phyloP scores from a whole-genome alignment of 176 grass and related monocot genomes.

The Aegilops bicornis region DNA sequence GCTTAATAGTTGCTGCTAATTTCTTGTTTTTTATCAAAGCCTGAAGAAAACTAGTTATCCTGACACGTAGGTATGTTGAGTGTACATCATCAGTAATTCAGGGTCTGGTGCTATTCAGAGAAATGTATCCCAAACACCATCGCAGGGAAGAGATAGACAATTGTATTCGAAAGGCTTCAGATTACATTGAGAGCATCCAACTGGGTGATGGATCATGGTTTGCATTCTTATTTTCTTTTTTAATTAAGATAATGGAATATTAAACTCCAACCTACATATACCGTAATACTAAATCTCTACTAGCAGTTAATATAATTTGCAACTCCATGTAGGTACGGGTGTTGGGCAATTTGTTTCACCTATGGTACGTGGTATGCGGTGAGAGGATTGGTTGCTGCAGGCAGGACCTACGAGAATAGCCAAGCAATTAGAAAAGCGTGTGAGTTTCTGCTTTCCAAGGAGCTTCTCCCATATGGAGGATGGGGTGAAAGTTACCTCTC shows the following conservation, averaged over 20 bases:
- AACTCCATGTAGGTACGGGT: neutral
- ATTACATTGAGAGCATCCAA: neutral
- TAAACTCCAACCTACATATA: no score
- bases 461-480: conserved; percentile 9
- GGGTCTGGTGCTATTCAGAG: neutral
- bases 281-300: no score
- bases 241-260: no score
- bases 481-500: conserved; percentile 74
- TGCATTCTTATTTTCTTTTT: no score
- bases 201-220: neutral
- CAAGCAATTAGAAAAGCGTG: conserved; percentile 51
- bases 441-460: conserved; percentile 53
- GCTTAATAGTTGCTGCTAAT: neutral
- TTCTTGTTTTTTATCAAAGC: neutral
- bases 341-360: conserved; percentile 8
- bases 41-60: neutral
- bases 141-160: neutral
- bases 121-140: neutral
- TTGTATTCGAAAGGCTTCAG: neutral
- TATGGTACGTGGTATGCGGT: neutral
- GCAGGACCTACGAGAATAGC: neutral
- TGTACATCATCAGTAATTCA: neutral
- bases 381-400: conserved; percentile 20
- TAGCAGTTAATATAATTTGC: neutral
- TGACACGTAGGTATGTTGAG: neutral